Evolutionary conservation across 2,329 filamentous ascomycete species (phyloP), one percentile per base, ranked within the genome.

Genomic region (Diaporthe eres): DNA sequence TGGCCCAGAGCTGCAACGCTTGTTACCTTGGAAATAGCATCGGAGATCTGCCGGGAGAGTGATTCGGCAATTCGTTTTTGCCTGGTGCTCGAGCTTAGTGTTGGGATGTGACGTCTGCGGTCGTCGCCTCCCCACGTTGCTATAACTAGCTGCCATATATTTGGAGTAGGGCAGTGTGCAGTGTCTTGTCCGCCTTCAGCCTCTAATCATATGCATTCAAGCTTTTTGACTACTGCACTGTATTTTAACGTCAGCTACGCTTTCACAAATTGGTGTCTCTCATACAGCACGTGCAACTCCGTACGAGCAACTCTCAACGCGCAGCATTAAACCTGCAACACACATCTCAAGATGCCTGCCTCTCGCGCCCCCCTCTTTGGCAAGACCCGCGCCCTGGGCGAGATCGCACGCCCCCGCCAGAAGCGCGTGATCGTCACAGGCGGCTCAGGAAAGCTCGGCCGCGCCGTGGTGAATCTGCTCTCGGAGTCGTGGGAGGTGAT

Each of bases 371-470:
- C 72, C 28, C 72, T 74, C 61, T 76, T 76, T 37, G 67, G 70
- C 44, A 63, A 70, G 57, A 74, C 71, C 19, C 75, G 71, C 57
- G 63, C 75, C 55, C 47, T 76, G 19, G 75, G 75, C 39, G 75
- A 76, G 61, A 42, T 71, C 12, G 53, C 61, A 2, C 75, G 75
- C 3, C 57, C 63, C 39, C 75, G 71, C 49, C 75, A 57, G n/a
- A 71, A 44, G 44, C 71, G 75, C 44, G 75, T 76, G 25, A 65
- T 76, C 53, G 75, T 77, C 47, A 77, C 75, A 10, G 75, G 75
- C 72, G 75, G 75, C 39, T 75, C 72, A 9, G 75, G 75, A 0
- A 77, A 77, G 37, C 75, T 77, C 37, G 75, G 75, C 8, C 75
- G 75, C 55, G 65, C 75, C 17, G 72, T 74, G 15, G 75, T 77